Evolutionary conservation across 2,329 filamentous ascomycete species (phyloP), one percentile per base, ranked within the genome.

Genomic region (Plectosphaerella plurivora): DNA sequence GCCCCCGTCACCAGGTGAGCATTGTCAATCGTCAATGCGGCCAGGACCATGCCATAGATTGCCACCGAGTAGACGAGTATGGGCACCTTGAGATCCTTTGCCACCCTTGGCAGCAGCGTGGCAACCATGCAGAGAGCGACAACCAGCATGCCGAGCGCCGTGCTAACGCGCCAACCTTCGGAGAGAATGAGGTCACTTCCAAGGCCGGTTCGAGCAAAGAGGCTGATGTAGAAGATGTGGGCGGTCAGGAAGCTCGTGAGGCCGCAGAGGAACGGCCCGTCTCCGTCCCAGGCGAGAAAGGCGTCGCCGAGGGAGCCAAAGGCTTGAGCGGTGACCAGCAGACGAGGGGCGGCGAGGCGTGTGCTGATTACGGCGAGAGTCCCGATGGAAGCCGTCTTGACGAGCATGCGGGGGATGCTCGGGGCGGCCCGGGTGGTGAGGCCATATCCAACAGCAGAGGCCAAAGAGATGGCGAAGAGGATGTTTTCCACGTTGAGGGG

Each of bases 231-330:
- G 18, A 68, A 59, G 2, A 68, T 11, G 53, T 70, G 69, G 1
- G 67, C 63, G 15, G 56, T 50, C 10, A 72, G 53, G 52, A 72
- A 72, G 58, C 63, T 67, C 7, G 50, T 52, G 1, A 72, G 62
- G 3, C 68, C 68, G 36, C 58, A 49, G 2, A 70, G 58, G 46
- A 70, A 72, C 5, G 60, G 60, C 1, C 36, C 45, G 8, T 70
- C 66, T 41, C 63, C 62, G 15, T 66, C 61, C 63, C 63, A 68
- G 2, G 69, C 64, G 5, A 71, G 63, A 52, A 70, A 69, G 3
- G 65, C 65, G 37, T 71, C 69, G n/a, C 69, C 69, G 5, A 63
- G 12, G 2, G 68, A 57, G 6, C 66, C 63, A 28, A 70, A 59
- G 0, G 59, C 63, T 11, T 69, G 61, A 1, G 67, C 68, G 0